These are phyloP conservation scores for Escovopsis sp. DNA, from an alignment of 2,329 filamentous ascomycete genomes.

Conservation along the genomic window DNA sequence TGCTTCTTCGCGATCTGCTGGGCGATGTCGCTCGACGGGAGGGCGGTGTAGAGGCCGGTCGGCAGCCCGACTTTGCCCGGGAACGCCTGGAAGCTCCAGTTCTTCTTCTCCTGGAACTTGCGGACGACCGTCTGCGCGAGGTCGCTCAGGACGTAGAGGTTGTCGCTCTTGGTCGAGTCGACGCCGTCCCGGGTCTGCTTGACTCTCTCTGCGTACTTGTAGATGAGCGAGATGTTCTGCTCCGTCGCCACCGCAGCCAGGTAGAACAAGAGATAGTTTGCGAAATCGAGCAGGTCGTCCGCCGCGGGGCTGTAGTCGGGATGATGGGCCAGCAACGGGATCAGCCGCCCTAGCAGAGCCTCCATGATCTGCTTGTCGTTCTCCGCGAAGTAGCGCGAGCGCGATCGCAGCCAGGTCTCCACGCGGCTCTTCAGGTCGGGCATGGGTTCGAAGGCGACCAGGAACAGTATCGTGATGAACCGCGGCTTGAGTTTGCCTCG, in stretches of 20 bases:
- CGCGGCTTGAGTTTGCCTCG: conserved; percentile 53
- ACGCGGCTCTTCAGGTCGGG: conserved; percentile 57
- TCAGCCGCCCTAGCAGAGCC: conserved; percentile 62
- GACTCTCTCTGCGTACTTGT: conserved; percentile 80
- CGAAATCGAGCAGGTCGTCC: conserved; percentile 64
- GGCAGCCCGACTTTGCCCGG: conserved; percentile 71
- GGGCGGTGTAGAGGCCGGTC: conserved; percentile 57
- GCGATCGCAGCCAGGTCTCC: conserved; percentile 78
- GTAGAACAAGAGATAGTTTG: conserved; percentile 83
- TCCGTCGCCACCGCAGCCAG: conserved; percentile 69
- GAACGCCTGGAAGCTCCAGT: conserved; percentile 75
- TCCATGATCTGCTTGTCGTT: conserved; percentile 57
- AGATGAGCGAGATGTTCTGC: conserved; percentile 76
- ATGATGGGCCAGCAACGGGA: conserved; percentile 85
- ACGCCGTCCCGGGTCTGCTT: conserved; percentile 82
- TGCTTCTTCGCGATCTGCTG: conserved; percentile 77
- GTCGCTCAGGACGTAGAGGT: conserved; percentile 77
- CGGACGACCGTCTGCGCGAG: conserved; percentile 70
- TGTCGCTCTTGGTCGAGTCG: conserved; percentile 49
- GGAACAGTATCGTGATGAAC: conserved; percentile 81
- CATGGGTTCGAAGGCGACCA: conserved; percentile 81
- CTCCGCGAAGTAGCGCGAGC: conserved; percentile 50
- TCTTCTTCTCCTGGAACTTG: conserved; percentile 72
- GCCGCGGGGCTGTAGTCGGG: conserved; percentile 63
- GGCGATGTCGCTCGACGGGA: conserved; percentile 64